These are phyloP conservation scores for Auxenochlorella pyrenoidosa DNA, from an alignment of 139 green algal species.

Conservation along the genomic window DNA sequence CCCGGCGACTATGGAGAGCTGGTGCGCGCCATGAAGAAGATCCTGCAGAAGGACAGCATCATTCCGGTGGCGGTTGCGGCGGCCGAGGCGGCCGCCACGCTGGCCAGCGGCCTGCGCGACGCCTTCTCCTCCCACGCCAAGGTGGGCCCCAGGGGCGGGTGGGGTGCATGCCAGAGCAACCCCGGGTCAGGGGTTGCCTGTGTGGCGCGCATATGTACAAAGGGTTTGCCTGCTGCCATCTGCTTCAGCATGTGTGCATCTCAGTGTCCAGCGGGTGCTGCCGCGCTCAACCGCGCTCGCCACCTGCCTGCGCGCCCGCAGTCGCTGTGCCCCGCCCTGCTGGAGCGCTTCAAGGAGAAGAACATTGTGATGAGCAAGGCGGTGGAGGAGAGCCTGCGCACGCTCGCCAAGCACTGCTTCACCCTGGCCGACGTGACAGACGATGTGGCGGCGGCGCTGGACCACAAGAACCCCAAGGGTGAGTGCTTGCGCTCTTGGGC, in stretches of 20 bases:
- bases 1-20: slow-evolving; percentile 46
- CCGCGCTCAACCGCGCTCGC: neutral
- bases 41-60: slow-evolving; percentile 90
- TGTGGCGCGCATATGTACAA: neutral
- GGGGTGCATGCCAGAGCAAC: slow-evolving; percentile 1
- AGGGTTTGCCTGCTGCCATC: neutral
- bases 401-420: slow-evolving; percentile 69
- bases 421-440: slow-evolving; percentile 77
- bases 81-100: slow-evolving; percentile 17
- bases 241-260: neutral
- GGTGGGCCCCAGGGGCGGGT: neutral
- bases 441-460: slow-evolving; percentile 65
- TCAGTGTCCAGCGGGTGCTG: neutral
- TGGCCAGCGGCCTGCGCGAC: slow-evolving; percentile 66
- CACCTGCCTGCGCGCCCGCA: neutral
- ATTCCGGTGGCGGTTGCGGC: slow-evolving; percentile 80
- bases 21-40: slow-evolving; percentile 80
- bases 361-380: slow-evolving; percentile 76
- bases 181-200: neutral
- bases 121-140: slow-evolving; percentile 67
- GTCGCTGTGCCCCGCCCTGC: slow-evolving; percentile 56
- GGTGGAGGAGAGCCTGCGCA: slow-evolving; percentile 64
- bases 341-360: slow-evolving; percentile 91
- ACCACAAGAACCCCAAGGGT: slow-evolving; percentile 88
- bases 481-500: neutral